phyloP scores from a whole-genome alignment of 208 protist species.

The Acanthamoeba triangularis region DNA sequence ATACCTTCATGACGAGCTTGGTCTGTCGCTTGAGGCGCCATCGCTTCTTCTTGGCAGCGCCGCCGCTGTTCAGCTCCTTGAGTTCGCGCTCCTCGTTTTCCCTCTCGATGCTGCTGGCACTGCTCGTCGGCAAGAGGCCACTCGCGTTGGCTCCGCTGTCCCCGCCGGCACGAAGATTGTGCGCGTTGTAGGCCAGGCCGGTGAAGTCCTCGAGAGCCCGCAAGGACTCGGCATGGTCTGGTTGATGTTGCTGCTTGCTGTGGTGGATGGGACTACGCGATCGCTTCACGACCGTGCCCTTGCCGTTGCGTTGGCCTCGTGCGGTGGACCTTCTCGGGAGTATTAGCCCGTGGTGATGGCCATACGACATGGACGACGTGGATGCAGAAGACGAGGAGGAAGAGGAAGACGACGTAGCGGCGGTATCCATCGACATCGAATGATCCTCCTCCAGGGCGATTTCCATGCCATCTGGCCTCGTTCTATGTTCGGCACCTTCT shows the following conservation, averaged over 20 bases:
- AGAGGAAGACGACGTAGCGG: neutral
- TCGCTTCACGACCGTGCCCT: slow-evolving; percentile 29
- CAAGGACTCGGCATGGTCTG: neutral
- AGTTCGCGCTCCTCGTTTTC: slow-evolving; percentile 8
- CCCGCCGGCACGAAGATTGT: neutral
- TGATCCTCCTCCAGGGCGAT: neutral
- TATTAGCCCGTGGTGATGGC: neutral
- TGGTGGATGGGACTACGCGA: slow-evolving; percentile 24
- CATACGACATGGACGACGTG: neutral
- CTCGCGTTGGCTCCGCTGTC: neutral
- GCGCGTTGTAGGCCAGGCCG: neutral
- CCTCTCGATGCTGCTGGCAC: neutral
- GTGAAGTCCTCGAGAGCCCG: neutral
- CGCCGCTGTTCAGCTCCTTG: slow-evolving; percentile 44
- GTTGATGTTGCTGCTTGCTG: neutral
- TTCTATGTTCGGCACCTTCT: neutral
- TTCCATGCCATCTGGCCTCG: neutral
- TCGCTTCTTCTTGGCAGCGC: slow-evolving; percentile 28
- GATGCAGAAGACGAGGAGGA: neutral
- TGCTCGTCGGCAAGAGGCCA: neutral
- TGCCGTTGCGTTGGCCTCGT: neutral
- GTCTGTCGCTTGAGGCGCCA: slow-evolving; percentile 9
- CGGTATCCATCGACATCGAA: neutral
- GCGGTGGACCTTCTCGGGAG: neutral
- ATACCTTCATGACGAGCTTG: slow-evolving; percentile 38